Conservation (phyloP, 2,329 filamentous ascomycete genomes). For the Fusarium illudens region DNA sequence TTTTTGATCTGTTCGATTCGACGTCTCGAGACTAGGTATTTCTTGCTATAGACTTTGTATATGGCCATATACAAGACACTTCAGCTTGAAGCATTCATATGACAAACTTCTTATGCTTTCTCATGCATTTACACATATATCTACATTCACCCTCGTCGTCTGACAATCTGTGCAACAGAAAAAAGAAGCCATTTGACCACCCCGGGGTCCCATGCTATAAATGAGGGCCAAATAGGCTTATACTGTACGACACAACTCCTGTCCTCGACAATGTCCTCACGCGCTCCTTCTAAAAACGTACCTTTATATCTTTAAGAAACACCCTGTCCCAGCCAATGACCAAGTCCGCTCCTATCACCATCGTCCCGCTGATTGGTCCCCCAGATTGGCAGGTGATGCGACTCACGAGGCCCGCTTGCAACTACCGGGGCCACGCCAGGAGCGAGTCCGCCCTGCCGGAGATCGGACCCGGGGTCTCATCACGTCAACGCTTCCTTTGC, state of each 20-base stretch:
- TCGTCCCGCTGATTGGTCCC: constrained; percentile 32
- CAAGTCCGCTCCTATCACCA: neutral
- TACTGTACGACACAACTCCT: neutral
- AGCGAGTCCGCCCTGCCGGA: constrained; percentile 4
- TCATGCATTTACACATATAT: neutral
- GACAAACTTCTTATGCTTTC: neutral
- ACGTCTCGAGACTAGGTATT: neutral
- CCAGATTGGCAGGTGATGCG: constrained; percentile 36
- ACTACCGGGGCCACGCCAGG: constrained; percentile 29
- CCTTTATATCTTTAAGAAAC: neutral
- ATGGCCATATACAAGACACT: neutral
- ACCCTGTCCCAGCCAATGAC: neutral
- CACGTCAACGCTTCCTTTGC: constrained; percentile 30
- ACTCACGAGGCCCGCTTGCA: constrained; percentile 40
- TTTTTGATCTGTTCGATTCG: neutral
- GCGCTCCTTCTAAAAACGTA: neutral
- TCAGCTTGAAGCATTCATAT: neutral
- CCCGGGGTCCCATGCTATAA: neutral
- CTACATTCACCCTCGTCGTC: neutral
- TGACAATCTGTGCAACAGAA: neutral
- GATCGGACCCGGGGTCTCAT: constrained; percentile 24
- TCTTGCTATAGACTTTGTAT: neutral
- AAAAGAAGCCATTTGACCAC: neutral
- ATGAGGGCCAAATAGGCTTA: neutral
- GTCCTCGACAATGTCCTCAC: neutral